Conservation (phyloP, 2,329 filamentous ascomycete species). For the Cadophora sp. region DNA sequence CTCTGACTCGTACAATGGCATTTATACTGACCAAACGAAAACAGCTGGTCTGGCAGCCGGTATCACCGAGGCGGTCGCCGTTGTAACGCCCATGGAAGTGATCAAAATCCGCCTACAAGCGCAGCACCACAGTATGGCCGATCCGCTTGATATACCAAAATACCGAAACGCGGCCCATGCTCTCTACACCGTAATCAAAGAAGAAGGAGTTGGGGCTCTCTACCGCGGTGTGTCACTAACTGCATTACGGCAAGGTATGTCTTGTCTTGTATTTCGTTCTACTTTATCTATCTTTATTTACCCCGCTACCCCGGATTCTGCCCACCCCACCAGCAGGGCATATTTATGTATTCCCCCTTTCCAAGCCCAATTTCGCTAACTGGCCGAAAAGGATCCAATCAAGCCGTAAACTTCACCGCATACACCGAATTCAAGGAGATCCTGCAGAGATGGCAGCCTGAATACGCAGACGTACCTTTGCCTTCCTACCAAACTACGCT, state of each 20-base stretch:
- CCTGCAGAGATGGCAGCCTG: conserved; percentile 75
- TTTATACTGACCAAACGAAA: conserved; percentile 23
- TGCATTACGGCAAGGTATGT: conserved; percentile 84
- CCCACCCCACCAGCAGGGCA: conserved; percentile 4
- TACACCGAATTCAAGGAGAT: conserved; percentile 91
- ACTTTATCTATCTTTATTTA: background rate
- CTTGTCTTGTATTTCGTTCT: too few relatives aligned
- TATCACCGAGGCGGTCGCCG: conserved; percentile 93
- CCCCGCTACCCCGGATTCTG: conserved; percentile 14
- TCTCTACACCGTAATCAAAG: conserved; percentile 85
- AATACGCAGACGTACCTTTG: conserved; percentile 68
- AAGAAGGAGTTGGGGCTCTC: conserved; percentile 86
- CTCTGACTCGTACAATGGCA: too few relatives aligned
- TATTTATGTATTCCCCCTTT: too few relatives aligned
- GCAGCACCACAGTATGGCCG: conserved; percentile 97
- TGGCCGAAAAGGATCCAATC: conserved; percentile 64
- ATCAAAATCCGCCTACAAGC: conserved; percentile 98
- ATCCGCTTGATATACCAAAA: conserved; percentile 94
- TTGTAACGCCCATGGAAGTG: conserved; percentile 99
- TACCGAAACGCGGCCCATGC: conserved; percentile 91
- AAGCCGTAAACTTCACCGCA: conserved; percentile 98
- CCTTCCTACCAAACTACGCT: conserved; percentile 90
- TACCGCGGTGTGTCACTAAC: conserved; percentile 95
- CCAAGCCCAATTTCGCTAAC: background rate
- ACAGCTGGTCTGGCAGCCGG: conserved; percentile 87